Evolutionary conservation across 768 basidiomycete genomes (phyloP).

Genomic region (Rhizopogon roseolus): DNA sequence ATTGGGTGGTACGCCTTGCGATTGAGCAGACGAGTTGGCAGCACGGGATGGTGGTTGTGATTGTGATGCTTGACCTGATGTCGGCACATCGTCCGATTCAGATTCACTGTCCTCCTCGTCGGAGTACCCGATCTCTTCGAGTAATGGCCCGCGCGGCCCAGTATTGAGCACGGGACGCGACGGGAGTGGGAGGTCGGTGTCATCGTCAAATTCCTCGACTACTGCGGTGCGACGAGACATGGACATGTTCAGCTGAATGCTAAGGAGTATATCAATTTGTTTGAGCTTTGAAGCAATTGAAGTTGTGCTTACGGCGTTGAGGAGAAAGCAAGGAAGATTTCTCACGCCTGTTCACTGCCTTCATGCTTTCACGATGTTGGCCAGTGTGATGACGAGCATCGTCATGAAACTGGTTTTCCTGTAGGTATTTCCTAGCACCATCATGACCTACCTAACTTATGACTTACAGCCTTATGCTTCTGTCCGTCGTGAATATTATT

Average conservation of each 20-base stretch:
- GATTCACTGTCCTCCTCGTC: slow-evolving; percentile 42
- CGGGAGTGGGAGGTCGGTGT: slow-evolving; percentile 86
- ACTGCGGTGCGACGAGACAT: slow-evolving; percentile 73
- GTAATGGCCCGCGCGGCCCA: slow-evolving; percentile 66
- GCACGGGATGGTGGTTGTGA: slow-evolving; percentile 25
- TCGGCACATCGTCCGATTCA: slow-evolving; percentile 25
- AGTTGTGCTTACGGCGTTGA: background rate
- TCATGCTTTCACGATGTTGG: slow-evolving; percentile 8
- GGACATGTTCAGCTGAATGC: slow-evolving; percentile 42
- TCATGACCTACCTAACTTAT: background rate
- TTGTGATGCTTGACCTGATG: slow-evolving; percentile 55
- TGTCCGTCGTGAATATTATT: slow-evolving; percentile 3
- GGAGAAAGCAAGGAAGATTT: slow-evolving; percentile 4
- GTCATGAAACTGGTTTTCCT: slow-evolving; percentile 8
- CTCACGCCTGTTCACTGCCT: slow-evolving; percentile 17
- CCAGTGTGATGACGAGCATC: slow-evolving; percentile 2
- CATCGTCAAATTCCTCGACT: slow-evolving; percentile 87
- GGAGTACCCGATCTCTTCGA: slow-evolving; percentile 62
- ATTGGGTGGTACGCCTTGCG: slow-evolving; percentile 25
- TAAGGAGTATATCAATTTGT: too few relatives aligned
- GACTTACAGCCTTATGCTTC: slow-evolving; percentile 9
- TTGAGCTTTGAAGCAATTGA: background rate
- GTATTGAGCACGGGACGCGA: slow-evolving; percentile 58
- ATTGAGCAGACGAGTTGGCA: slow-evolving; percentile 9
- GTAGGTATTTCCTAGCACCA: slow-evolving; percentile 3